Evolutionary conservation across 2,329 filamentous ascomycete species (phyloP), one percentile per base, ranked within the genome.

Genomic region (Aulographum hederae): DNA sequence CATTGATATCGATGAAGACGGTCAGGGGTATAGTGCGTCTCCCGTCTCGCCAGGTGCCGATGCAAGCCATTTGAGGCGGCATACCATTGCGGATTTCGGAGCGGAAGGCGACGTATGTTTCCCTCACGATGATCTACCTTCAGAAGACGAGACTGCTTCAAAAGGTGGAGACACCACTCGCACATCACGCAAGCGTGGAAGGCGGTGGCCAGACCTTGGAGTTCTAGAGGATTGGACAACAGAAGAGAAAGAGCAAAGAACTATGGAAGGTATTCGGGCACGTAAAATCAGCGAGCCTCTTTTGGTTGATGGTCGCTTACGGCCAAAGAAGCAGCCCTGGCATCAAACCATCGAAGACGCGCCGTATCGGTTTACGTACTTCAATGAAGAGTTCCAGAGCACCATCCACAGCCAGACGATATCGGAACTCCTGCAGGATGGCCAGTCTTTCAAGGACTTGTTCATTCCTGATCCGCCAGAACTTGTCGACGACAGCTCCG

Each of bases 401-500:
- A 98, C 89, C 0, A 91, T 98, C 38, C 89, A 98, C 53, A 89
- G 84, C 37, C 81, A 92, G 52, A 89, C 78, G 1, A 93, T 98
- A 35, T 92, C 84, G 2, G 89, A 94, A 50, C 66, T 98, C 14
- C 68, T 91, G 6, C 84, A 93, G 42, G 75, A 80, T 1, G 89
- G 82, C 4, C 69, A 75, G 37, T 78, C 69, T 27, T 98, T 98
- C 50, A 67, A 67, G 36, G 80, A 93, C 43, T 67, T 98, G 0
- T 98, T 98, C 48, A 69, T 92, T 15, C 89, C 89, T 1, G 82
- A 95, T 38, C 84, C 79, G 0, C 71, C 74, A 2, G 56, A 81
- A 26, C 50, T 91, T 13, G 76, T 68, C 26, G 79, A 86, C 37
- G 77, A 78, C 4, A 73, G 68, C 10, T 67, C 65, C 15, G 65